phyloP scores from a whole-genome alignment of 2,329 filamentous ascomycete species.

The Apiospora sp. region DNA sequence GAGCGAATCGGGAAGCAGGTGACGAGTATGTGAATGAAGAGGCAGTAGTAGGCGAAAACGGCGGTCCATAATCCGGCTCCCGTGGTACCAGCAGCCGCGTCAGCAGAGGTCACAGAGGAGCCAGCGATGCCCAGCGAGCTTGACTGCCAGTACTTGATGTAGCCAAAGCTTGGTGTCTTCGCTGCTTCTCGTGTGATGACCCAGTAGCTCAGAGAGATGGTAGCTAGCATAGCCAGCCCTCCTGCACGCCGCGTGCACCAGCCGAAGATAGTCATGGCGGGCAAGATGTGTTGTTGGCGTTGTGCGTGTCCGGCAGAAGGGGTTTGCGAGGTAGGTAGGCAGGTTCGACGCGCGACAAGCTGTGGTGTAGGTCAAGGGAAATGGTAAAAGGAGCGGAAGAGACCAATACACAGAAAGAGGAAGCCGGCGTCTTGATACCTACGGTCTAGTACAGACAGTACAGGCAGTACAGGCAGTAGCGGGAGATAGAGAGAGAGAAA shows the following conservation, averaged over 20 bases:
- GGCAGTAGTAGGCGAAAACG: slow-evolving; percentile 69
- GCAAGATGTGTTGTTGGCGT: slow-evolving; percentile 28
- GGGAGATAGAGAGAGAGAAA: slow-evolving; percentile 27
- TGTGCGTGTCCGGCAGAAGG: slow-evolving; percentile 12
- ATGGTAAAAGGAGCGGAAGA: slow-evolving; percentile 27
- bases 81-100: slow-evolving; percentile 33
- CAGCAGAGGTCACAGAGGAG: not conserved
- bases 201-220: slow-evolving; percentile 60
- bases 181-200: slow-evolving; percentile 61
- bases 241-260: slow-evolving; percentile 64
- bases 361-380: slow-evolving; percentile 21
- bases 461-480: slow-evolving; percentile 25
- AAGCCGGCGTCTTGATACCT: slow-evolving; percentile 28
- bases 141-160: slow-evolving; percentile 48
- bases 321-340: slow-evolving; percentile 23
- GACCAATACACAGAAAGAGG: slow-evolving; percentile 22
- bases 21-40: slow-evolving; percentile 71
- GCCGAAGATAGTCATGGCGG: slow-evolving; percentile 59
- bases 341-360: slow-evolving; percentile 25
- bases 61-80: slow-evolving; percentile 60
- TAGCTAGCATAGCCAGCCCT: slow-evolving; percentile 61
- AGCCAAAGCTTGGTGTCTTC: slow-evolving; percentile 49
- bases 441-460: slow-evolving; percentile 25
- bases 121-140: slow-evolving; percentile 6
- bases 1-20: slow-evolving; percentile 69